Evolutionary conservation across 2,329 filamentous ascomycete species (phyloP), one percentile per base, ranked within the genome.

Genomic region (Colletotrichum kahawae): DNA sequence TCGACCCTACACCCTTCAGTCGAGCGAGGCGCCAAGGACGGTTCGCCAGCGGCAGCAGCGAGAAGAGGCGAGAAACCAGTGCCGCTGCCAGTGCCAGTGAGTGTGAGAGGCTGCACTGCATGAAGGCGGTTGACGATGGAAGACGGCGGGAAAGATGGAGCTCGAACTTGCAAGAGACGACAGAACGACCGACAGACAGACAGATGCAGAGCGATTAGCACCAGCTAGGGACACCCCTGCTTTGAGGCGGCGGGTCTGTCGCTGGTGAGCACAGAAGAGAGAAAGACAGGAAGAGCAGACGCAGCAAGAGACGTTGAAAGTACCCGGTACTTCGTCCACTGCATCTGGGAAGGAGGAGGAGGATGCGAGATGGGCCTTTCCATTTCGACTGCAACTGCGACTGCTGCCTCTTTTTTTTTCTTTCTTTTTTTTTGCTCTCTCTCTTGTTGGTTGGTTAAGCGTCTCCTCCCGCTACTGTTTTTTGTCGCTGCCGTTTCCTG

Each of bases 31-130:
- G 71, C 54, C 67, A 56, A 66, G 67, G 62, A 65, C 36, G 43
- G 60, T 71, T 74, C 54, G 62, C 71, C 67, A 71, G 67, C 62
- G 60, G 67, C 71, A 66, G 62, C 71, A 66, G 67, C 68, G 67
- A 74, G 56, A 60, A 16, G 48, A 38, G 27, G 57, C n/a, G 67
- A 21, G 48, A 24, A 34, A 51, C 51, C 27, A 38, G 56, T 65
- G 67, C 57, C 38, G 38, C 38, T 48, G 38, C 38, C 38, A 48
- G 38, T 48, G 38, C n/a, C 18, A n/a, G 18, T 43, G 38, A n/a
- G 18, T n/a, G 38, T n/a, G 38, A n/a, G 38, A 48, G 18, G 38
- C 38, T 12, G 38, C 38, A n/a, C 38, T 48, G 38, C 38, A 48
- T n/a, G 29, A 18, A 34, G 56, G 29, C 14, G 31, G 51, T 21